Evolutionary conservation across 495 filamentous ascomycete genomes (phyloP).

Genomic region (Penicillium roqueforti): DNA sequence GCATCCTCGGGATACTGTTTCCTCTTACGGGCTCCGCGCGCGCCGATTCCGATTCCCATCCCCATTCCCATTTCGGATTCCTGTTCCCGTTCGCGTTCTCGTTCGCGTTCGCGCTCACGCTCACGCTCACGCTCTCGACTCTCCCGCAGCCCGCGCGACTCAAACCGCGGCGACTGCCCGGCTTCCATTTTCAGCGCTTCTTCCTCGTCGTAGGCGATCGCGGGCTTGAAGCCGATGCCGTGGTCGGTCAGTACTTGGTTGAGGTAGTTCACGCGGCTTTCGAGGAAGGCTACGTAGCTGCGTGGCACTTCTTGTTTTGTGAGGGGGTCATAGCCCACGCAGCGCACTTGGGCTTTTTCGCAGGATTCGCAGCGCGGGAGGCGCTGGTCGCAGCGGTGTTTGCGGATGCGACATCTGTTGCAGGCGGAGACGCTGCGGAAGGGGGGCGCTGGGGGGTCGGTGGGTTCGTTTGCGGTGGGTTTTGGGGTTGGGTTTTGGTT

Average conservation of each 20-base stretch:
- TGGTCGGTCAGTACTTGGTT: conserved; percentile 66
- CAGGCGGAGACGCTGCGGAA: conserved; percentile 94
- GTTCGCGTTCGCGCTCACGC: too few species aligned
- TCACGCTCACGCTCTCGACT: neutral
- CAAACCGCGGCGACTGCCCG: conserved; percentile 11
- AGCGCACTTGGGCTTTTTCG: conserved; percentile 78
- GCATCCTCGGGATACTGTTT: neutral
- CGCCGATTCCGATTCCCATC: too few species aligned
- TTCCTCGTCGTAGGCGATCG: conserved; percentile 67
- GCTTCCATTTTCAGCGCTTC: conserved; percentile 28
- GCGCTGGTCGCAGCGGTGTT: conserved; percentile 89
- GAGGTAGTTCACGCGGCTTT: conserved; percentile 74
- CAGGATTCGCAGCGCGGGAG: conserved; percentile 84
- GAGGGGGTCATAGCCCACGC: conserved; percentile 92
- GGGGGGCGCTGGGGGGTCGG: conserved; percentile 39
- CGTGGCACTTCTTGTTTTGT: conserved; percentile 88
- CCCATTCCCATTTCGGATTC: too few species aligned
- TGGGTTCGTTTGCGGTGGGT: neutral
- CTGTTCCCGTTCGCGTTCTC: neutral
- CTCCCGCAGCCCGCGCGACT: neutral
- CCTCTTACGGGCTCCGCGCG: neutral
- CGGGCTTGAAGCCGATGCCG: conserved; percentile 62
- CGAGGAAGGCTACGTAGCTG: conserved; percentile 91
- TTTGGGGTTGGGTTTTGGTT: neutral
- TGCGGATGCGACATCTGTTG: conserved; percentile 83